A percentile compares a stretch with the other conserved stretches of the same genome.
Conservation (phyloP, 768 basidiomycete species). For the Coprinopsis sp. region DNA sequence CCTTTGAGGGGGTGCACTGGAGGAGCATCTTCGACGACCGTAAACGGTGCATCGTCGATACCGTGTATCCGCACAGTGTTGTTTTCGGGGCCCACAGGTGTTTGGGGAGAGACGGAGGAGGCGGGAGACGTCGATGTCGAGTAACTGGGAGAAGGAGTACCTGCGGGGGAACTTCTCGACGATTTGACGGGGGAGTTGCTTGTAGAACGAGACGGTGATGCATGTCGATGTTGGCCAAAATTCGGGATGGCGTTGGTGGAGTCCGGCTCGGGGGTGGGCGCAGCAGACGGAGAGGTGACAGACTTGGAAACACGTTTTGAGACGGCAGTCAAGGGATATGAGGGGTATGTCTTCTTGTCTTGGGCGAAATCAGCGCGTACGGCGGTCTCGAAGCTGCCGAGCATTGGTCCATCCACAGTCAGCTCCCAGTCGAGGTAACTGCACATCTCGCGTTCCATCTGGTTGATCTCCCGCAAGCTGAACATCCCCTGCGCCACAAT, state of each 20-base stretch:
- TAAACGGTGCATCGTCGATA: slow-evolving; percentile 37
- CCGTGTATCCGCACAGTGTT: slow-evolving; percentile 45
- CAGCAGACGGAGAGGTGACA: slow-evolving; percentile 33
- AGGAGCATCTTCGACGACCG: slow-evolving; percentile 27
- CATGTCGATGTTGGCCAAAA: slow-evolving; percentile 35
- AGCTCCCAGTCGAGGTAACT: slow-evolving; percentile 91
- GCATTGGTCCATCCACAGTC: slow-evolving; percentile 61
- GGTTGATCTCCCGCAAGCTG: slow-evolving; percentile 83
- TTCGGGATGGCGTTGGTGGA: slow-evolving; percentile 44
- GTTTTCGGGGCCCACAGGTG: slow-evolving; percentile 50
- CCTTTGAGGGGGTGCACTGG: slow-evolving; percentile 44
- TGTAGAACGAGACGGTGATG: slow-evolving; percentile 15
- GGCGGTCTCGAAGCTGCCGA: slow-evolving; percentile 56
- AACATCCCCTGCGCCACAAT: slow-evolving; percentile 90
- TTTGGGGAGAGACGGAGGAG: slow-evolving; percentile 58
- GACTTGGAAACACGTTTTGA: slow-evolving; percentile 55
- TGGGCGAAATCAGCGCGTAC: slow-evolving; percentile 55
- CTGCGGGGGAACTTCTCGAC: no score
- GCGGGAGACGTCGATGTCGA: slow-evolving; percentile 54
- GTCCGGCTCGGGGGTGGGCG: slow-evolving; percentile 38
- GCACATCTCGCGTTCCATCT: slow-evolving; percentile 95
- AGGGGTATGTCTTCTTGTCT: slow-evolving; percentile 52
- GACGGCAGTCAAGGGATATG: slow-evolving; percentile 56
- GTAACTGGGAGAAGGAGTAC: slow-evolving; percentile 49
- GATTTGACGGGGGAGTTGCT: slow-evolving; percentile 20